Evolutionary conservation across 2,329 filamentous ascomycete species (phyloP).

Genomic region (Neonectria punicea): DNA sequence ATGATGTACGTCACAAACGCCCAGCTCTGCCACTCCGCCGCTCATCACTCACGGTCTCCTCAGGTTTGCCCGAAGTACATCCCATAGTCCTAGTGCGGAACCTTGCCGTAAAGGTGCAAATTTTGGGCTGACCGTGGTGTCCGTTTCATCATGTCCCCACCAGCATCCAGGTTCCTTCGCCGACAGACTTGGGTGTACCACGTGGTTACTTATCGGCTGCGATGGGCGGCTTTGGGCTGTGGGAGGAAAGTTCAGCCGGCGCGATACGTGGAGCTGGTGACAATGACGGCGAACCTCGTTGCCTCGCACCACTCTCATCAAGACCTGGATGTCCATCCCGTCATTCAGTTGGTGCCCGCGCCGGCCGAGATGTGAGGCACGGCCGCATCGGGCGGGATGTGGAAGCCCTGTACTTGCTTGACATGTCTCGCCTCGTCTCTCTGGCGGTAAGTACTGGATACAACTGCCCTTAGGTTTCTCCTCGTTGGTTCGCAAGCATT

Average conservation of each 20-base stretch:
- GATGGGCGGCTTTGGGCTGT: constrained; percentile 24
- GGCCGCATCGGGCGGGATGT: constrained; percentile 5
- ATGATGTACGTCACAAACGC: constrained; percentile 38
- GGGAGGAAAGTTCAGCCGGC: constrained; percentile 28
- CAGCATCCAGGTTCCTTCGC: constrained; percentile 31
- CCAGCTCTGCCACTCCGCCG: constrained; percentile 21
- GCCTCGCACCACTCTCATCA: constrained; percentile 20
- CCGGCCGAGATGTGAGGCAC: constrained; percentile 5
- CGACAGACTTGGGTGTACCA: constrained; percentile 34
- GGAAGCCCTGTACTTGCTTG: constrained; percentile 13
- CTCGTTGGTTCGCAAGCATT: constrained; percentile 20
- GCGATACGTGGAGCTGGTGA: constrained; percentile 25
- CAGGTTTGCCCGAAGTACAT: constrained; percentile 23
- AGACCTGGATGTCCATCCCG: constrained; percentile 4
- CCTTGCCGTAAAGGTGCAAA: constrained; percentile 35
- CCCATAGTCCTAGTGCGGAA: constrained; percentile 40
- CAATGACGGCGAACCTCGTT: constrained; percentile 25
- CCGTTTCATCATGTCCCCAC: constrained; percentile 42
- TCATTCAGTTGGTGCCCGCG: not conserved
- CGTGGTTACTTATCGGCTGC: constrained; percentile 26
- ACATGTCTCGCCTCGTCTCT: constrained; percentile 13
- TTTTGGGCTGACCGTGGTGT: constrained; percentile 31
- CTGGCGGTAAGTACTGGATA: constrained; percentile 23
- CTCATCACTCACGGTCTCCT: constrained; percentile 10
- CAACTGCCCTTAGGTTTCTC: constrained; percentile 18